phyloP scores from a whole-genome alignment of 371 early-diverging fungal genomes.

The Apophysomyces ossiformis region DNA sequence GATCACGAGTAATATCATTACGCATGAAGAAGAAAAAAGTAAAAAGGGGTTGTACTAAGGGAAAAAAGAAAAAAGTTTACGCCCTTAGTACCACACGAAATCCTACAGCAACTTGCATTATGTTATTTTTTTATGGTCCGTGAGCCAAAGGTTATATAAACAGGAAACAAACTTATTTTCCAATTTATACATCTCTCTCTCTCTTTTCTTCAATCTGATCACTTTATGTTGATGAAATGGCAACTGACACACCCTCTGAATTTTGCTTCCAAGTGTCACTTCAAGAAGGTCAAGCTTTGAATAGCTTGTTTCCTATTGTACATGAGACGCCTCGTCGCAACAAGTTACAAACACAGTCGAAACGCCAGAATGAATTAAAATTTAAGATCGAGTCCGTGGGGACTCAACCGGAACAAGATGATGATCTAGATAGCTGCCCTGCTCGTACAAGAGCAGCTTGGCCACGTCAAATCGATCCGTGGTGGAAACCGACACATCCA shows the following conservation, averaged over 20 bases:
- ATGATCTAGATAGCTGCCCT: constrained; percentile 49
- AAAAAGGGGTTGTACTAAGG: not conserved
- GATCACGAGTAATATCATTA: constrained; percentile 7
- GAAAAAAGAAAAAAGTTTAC: not conserved
- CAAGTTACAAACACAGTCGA: constrained; percentile 7
- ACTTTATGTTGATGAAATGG: not conserved
- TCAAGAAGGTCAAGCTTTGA: not conserved
- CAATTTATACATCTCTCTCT: constrained; percentile 8
- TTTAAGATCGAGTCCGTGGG: constrained; percentile 50
- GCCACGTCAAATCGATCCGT: constrained; percentile 48
- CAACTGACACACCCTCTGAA: not conserved
- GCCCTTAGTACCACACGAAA: constrained; percentile 2
- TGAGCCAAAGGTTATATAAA: constrained; percentile 9
- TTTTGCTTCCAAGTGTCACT: constrained; percentile 8
- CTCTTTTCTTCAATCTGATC: constrained; percentile 5
- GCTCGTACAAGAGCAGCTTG: constrained; percentile 40
- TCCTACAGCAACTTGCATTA: constrained; percentile 5
- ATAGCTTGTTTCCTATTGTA: constrained; percentile 22
- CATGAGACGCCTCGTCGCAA: constrained; percentile 19
- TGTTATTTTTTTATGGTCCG: constrained; percentile 5
- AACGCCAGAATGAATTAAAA: constrained; percentile 23
- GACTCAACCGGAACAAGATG: constrained; percentile 47
- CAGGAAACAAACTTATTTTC: not conserved
- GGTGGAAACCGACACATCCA: constrained; percentile 51
- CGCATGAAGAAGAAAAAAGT: constrained; percentile 2